Evolutionary conservation across 1,284 basidiomycete species (phyloP).

Genomic region (Ganoderma lingzhi): DNA sequence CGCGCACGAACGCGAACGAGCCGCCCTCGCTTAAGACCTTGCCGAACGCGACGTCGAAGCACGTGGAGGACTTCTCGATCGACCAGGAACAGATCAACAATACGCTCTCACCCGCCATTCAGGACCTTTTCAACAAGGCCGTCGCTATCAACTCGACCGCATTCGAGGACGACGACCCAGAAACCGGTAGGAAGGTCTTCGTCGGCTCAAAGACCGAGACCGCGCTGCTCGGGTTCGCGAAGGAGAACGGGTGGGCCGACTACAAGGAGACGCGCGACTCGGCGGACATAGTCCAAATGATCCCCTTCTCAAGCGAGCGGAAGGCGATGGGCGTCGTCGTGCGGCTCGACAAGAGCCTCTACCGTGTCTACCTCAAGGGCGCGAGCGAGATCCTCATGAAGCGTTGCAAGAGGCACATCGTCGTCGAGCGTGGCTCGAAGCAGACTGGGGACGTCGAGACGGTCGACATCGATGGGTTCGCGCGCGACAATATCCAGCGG

Average conservation of each 20-base stretch:
- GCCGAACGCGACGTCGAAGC: slow-evolving; percentile 45
- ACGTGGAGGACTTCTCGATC: slow-evolving; percentile 82
- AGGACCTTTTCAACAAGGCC: slow-evolving; percentile 82
- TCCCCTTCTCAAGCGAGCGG: slow-evolving; percentile 94
- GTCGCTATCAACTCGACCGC: slow-evolving; percentile 97
- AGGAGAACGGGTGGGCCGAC: slow-evolving; percentile 84
- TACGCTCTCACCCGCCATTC: slow-evolving; percentile 70
- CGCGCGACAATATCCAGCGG: slow-evolving; percentile 81
- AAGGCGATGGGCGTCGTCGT: slow-evolving; percentile 98
- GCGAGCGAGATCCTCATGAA: slow-evolving; percentile 93
- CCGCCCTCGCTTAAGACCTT: slow-evolving; percentile 46
- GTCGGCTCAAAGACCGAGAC: slow-evolving; percentile 98
- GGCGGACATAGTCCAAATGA: slow-evolving; percentile 85
- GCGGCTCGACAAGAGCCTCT: slow-evolving; percentile 55
- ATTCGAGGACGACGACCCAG: slow-evolving; percentile 85
- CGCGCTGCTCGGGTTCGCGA: slow-evolving; percentile 91
- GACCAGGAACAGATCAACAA: slow-evolving; percentile 78
- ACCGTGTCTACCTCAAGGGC: slow-evolving; percentile 89
- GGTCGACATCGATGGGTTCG: slow-evolving; percentile 66
- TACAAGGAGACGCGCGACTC: slow-evolving; percentile 76
- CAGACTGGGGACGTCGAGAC: slow-evolving; percentile 58
- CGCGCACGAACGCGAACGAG: slow-evolving; percentile 79
- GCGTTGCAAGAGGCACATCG: slow-evolving; percentile 77
- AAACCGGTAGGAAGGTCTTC: slow-evolving; percentile 73
- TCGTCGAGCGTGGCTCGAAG: slow-evolving; percentile 57